These are phyloP conservation scores for Xylaria sp. DNA, from an alignment of 2,329 filamentous ascomycete genomes.

Conservation along the genomic window DNA sequence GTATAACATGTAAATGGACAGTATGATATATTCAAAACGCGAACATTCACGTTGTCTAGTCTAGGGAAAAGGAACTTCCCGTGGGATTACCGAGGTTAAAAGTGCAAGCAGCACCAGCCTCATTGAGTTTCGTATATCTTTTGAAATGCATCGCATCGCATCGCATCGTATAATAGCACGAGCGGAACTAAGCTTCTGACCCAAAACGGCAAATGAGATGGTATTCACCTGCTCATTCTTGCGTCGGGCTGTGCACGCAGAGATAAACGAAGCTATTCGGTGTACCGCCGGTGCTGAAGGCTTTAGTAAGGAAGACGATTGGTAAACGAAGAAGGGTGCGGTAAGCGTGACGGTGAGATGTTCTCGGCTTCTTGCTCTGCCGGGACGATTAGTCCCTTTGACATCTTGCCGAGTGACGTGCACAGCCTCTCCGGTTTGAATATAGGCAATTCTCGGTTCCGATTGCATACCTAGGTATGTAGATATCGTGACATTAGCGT, in stretches of 20 bases:
- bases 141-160: too few species aligned
- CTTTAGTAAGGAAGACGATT: not conserved
- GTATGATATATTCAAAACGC: not conserved
- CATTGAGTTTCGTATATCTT: too few species aligned
- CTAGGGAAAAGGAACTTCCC: constrained; percentile 1
- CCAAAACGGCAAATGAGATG: constrained; percentile 27
- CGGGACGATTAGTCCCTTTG: not conserved
- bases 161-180: not conserved
- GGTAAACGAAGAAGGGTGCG: not conserved
- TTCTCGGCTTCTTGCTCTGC: not conserved
- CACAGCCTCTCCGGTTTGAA: constrained; percentile 4
- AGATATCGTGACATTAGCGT: not conserved
- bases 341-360: not conserved
- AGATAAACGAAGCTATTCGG: not conserved
- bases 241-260: not conserved
- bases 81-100: not conserved
- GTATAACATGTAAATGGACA: not conserved
- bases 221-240: not conserved
- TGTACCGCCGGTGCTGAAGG: not conserved
- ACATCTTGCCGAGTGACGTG: not conserved
- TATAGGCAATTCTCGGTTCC: not conserved
- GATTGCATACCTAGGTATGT: not conserved
- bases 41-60: not conserved
- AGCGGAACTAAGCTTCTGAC: constrained; percentile 4
- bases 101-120: not conserved